Percentiles rank a stretch among this genome's conserved stretches.
phyloP scores from a whole-genome alignment of 2,329 filamentous ascomycete genomes.

The Xylariaceae sp. region DNA sequence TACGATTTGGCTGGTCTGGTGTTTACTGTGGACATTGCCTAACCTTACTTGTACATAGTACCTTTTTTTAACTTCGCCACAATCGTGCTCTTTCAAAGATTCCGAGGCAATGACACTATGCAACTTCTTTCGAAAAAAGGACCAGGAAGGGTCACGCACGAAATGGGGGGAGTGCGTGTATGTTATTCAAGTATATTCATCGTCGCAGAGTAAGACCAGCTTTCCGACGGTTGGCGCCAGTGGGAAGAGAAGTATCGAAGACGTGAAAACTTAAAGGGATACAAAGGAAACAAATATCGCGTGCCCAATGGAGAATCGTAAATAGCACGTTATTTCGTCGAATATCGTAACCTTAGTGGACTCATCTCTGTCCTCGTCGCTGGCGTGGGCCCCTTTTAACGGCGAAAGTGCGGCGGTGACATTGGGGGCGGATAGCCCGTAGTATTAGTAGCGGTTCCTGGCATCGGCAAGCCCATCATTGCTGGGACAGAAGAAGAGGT shows the following conservation, averaged over 20 bases:
- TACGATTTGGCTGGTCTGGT: too few species aligned
- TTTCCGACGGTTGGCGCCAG: slow-evolving; percentile 1
- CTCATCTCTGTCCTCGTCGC: not conserved
- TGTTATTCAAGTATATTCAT: too few species aligned
- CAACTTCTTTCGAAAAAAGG: too few species aligned
- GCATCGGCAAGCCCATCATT: slow-evolving; percentile 28
- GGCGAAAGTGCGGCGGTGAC: slow-evolving; percentile 32
- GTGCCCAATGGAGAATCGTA: not conserved
- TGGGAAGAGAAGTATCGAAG: not conserved
- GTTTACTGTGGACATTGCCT: too few species aligned
- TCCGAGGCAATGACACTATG: too few species aligned
- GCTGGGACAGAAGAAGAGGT: slow-evolving; percentile 22
- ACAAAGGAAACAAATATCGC: not conserved
- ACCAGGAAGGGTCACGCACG: too few species aligned
- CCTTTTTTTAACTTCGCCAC: too few species aligned
- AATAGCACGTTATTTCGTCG: not conserved
- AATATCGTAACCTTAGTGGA: not conserved
- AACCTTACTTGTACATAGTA: too few species aligned
- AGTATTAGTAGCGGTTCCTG: slow-evolving; percentile 33
- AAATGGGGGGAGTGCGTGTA: too few species aligned
- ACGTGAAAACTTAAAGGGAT: not conserved
- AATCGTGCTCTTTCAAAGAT: too few species aligned
- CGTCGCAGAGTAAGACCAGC: slow-evolving; percentile 1
- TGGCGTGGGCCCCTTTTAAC: slow-evolving; percentile 17
- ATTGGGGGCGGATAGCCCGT: slow-evolving; percentile 35